phyloP scores from a whole-genome alignment of 208 protist species.

The Acanthamoeba healyi region DNA sequence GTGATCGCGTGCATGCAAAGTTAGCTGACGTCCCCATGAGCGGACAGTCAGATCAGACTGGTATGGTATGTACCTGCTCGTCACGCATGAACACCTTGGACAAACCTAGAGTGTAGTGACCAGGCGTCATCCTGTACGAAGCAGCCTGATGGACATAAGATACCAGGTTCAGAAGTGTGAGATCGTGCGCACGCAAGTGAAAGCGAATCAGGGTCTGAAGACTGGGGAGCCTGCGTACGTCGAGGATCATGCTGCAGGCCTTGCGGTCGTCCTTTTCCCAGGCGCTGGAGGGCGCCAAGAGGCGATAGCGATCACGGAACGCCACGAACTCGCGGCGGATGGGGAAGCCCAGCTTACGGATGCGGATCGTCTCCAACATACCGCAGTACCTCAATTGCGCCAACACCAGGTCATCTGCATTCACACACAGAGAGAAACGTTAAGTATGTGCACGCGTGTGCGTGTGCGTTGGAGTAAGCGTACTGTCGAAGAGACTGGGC shows the following conservation, averaged over 20 bases:
- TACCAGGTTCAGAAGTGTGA: too few species aligned
- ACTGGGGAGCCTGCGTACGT: background rate
- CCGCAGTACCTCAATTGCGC: conserved; percentile 82
- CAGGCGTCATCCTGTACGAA: conserved; percentile 60
- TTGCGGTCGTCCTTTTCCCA: conserved; percentile 62
- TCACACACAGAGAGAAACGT: background rate
- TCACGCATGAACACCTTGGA: conserved; percentile 73
- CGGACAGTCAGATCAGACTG: background rate
- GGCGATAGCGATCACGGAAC: conserved; percentile 72
- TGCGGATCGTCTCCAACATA: conserved; percentile 84
- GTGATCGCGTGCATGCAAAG: background rate
- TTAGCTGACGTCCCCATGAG: background rate
- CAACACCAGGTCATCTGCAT: conserved; percentile 27
- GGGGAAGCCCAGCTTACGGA: conserved; percentile 83
- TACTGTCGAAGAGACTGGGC: conserved; percentile 44
- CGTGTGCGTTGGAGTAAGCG: background rate
- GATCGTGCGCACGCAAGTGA: too few species aligned
- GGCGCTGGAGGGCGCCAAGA: conserved; percentile 45
- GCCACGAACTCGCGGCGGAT: conserved; percentile 69
- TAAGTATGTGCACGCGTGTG: too few species aligned
- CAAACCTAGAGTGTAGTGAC: conserved; percentile 63
- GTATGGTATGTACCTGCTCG: background rate
- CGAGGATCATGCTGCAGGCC: conserved; percentile 59
- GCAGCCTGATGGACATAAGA: background rate
- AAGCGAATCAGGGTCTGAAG: background rate